Evolutionary conservation across 1,284 basidiomycete genomes (phyloP).

Genomic region (Cutaneotrichosporon sp.): DNA sequence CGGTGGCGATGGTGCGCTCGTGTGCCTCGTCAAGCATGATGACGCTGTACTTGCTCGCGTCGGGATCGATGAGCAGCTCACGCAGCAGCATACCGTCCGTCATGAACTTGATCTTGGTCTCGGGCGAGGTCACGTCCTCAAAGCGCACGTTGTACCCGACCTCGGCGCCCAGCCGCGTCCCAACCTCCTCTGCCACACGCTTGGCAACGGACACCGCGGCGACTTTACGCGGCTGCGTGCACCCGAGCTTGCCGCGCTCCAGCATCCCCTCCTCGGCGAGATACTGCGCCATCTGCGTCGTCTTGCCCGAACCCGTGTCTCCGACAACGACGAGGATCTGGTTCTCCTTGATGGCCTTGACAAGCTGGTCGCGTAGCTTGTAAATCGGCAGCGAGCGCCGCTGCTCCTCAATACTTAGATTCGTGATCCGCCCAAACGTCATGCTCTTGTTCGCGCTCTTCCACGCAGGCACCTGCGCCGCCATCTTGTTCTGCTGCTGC

Average conservation of each 20-base stretch:
- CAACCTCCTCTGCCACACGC: constrained; percentile 95
- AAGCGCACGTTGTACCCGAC: constrained; percentile 99
- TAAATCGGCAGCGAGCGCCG: constrained; percentile 86
- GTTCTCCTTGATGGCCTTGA: constrained; percentile 91
- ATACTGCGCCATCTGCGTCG: constrained; percentile 91
- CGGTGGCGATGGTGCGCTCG: constrained; percentile 95
- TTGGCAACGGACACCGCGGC: constrained; percentile 99
- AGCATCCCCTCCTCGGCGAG: constrained; percentile 83
- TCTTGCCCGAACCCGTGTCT: constrained; percentile 90
- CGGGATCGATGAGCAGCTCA: constrained; percentile 92
- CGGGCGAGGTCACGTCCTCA: constrained; percentile 95
- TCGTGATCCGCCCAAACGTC: constrained; percentile 86
- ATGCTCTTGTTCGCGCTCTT: constrained; percentile 96
- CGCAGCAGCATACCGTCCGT: constrained; percentile 99
- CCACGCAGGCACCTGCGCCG: constrained; percentile 78
- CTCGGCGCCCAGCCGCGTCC: constrained; percentile 91
- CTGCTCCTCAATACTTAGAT: constrained; percentile 88
- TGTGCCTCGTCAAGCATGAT: constrained; percentile 99
- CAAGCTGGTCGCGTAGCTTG: constrained; percentile 85
- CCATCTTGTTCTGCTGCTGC: constrained; percentile 45
- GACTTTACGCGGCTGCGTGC: constrained; percentile 96
- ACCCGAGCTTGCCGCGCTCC: constrained; percentile 84
- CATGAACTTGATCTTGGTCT: constrained; percentile 99
- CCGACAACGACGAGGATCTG: constrained; percentile 92
- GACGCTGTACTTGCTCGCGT: constrained; percentile 86